Percentiles rank a stretch among this genome's conserved stretches.
These are phyloP conservation scores for Physocladia obscura DNA, from an alignment of 192 early-diverging fungal genomes.

Conservation along the genomic window DNA sequence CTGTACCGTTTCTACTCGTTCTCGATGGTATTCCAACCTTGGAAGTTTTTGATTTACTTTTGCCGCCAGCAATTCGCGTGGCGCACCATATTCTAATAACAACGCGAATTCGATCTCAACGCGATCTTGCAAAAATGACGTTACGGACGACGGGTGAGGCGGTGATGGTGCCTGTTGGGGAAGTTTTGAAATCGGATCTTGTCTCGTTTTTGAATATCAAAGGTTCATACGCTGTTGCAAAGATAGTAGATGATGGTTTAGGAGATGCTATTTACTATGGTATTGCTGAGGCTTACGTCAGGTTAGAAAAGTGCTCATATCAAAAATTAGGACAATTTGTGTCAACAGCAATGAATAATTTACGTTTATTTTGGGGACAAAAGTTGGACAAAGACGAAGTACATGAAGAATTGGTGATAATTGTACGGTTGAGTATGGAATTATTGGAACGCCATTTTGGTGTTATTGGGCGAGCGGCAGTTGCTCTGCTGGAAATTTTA, in stretches of 20 bases:
- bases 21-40: neutral
- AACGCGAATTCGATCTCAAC: neutral
- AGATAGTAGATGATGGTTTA: no score
- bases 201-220: neutral
- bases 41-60: neutral
- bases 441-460: neutral
- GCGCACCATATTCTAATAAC: constrained; percentile 6
- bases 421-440: neutral
- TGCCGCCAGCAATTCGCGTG: neutral
- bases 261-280: no score
- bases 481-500: neutral
- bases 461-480: neutral
- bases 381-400: neutral
- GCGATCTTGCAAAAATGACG: neutral
- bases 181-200: neutral
- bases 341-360: neutral
- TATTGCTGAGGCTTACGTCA: no score
- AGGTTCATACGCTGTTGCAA: neutral
- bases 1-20: neutral
- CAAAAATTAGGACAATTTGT: neutral
- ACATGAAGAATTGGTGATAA: neutral
- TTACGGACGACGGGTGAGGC: neutral
- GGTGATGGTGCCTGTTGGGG: neutral
- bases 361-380: neutral
- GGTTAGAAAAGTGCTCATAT: neutral